A percentile compares a stretch with the other conserved stretches of the same genome.
These are phyloP conservation scores for Flaveria trinervia DNA, from an alignment of 129 eudicot genomes.

Conservation along the genomic window DNA sequence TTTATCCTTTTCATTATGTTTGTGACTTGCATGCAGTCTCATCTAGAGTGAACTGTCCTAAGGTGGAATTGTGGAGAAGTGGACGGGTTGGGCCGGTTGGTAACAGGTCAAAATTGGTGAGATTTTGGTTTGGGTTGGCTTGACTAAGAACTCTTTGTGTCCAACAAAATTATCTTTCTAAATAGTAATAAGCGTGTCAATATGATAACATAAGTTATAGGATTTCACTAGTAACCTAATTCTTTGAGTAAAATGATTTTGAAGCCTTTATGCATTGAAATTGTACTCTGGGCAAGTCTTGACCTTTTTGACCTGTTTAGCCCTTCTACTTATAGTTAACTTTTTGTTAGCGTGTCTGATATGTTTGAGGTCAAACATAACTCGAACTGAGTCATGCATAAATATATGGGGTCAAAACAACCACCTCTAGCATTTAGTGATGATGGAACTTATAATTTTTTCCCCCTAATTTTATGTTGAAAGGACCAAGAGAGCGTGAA, in stretches of 20 bases:
- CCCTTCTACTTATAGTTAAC: neutral
- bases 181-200: neutral
- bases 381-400: neutral
- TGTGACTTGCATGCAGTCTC: constrained; percentile 7
- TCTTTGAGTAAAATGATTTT: neutral
- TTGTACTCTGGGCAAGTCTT: neutral
- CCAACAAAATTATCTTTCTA: neutral
- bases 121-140: neutral
- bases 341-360: neutral
- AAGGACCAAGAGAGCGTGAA: constrained; percentile 63
- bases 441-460: neutral
- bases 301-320: neutral
- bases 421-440: neutral
- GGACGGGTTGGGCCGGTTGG: neutral
- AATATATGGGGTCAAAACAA: neutral
- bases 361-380: neutral
- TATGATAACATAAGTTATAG: neutral
- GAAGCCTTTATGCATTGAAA: neutral
- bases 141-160: neutral
- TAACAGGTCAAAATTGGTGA: neutral
- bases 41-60: neutral
- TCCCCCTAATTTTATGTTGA: neutral
- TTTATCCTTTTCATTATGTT: neutral
- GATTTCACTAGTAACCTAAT: neutral
- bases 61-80: neutral